A percentile compares a stretch with the other conserved stretches of the same genome.
Evolutionary conservation across 805 yeast genomes (phyloP).

Genomic region (Yarrowia bubula): DNA sequence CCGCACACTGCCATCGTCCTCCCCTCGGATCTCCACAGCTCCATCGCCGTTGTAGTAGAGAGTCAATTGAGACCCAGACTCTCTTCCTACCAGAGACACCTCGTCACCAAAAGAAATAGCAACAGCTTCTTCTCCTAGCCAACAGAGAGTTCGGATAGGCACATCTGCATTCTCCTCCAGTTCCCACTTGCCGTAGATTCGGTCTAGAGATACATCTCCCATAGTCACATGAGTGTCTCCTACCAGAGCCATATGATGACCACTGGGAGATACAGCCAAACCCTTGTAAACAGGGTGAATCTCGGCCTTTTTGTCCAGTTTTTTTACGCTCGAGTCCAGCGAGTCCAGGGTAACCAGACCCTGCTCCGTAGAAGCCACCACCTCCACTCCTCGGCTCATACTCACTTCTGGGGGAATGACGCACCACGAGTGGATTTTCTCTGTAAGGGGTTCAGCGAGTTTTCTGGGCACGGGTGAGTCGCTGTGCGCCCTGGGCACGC

Average conservation of each 20-base stretch:
- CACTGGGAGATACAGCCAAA: slow-evolving; percentile 52
- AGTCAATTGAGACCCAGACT: slow-evolving; percentile 45
- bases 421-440: slow-evolving; percentile 36
- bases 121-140: slow-evolving; percentile 89
- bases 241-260: slow-evolving; percentile 53
- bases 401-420: slow-evolving; percentile 35
- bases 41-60: slow-evolving; percentile 38
- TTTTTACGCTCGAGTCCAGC: slow-evolving; percentile 3
- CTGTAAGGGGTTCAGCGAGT: neutral
- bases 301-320: slow-evolving; percentile 28
- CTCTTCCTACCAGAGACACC: slow-evolving; percentile 68
- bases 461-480: slow-evolving; percentile 1
- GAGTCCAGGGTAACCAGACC: slow-evolving; percentile 29
- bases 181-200: slow-evolving; percentile 10
- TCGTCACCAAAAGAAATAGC: slow-evolving; percentile 60
- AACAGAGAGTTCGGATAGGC: slow-evolving; percentile 38
- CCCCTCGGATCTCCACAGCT: slow-evolving; percentile 46
- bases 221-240: neutral
- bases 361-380: slow-evolving; percentile 34
- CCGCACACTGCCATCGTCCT: slow-evolving; percentile 64
- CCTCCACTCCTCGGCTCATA: slow-evolving; percentile 36
- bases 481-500: slow-evolving; percentile 36
- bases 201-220: slow-evolving; percentile 22
- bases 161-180: slow-evolving; percentile 1
- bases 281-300: neutral